phyloP scores from a whole-genome alignment of 139 green algal species.

The Monoraphidium neglectum region DNA sequence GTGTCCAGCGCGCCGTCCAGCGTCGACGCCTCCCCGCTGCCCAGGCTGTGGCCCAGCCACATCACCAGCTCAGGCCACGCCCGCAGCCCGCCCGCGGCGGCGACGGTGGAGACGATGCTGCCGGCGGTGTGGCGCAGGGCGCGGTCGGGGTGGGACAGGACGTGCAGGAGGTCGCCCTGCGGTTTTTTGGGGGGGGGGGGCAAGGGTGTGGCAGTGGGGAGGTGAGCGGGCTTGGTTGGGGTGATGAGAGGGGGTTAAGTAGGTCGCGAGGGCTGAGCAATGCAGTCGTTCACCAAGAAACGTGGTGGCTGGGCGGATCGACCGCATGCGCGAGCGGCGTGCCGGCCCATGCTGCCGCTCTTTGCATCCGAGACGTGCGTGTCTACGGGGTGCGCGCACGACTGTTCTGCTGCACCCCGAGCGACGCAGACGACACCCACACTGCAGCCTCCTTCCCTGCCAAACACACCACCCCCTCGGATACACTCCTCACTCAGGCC shows the following conservation, averaged over 20 bases:
- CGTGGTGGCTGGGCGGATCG: no score
- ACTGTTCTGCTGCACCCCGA: no score
- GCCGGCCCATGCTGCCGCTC: no score
- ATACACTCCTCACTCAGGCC: no score
- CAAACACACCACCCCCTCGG: no score
- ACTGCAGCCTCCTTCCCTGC: no score
- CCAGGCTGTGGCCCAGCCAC: constrained; percentile 36
- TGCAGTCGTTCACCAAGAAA: no score
- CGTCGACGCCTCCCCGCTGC: constrained; percentile 37
- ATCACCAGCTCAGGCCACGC: constrained; percentile 85
- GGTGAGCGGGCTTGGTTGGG: neutral
- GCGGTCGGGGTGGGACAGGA: constrained; percentile 59
- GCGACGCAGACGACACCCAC: no score
- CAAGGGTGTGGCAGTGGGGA: neutral
- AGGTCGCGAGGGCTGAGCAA: no score
- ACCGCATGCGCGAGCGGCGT: no score
- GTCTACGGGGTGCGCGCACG: no score
- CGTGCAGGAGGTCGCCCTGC: constrained; percentile 68
- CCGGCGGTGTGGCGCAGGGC: constrained; percentile 83
- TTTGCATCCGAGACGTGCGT: no score
- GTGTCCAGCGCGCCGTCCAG: constrained; percentile 89
- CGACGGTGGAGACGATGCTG: constrained; percentile 68
- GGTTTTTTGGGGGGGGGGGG: neutral
- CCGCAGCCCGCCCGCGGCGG: constrained; percentile 50
- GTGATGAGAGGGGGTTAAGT: neutral